Evolutionary conservation across 2,329 filamentous ascomycete genomes (phyloP).

Genomic region (Mycosphaerella sp.): DNA sequence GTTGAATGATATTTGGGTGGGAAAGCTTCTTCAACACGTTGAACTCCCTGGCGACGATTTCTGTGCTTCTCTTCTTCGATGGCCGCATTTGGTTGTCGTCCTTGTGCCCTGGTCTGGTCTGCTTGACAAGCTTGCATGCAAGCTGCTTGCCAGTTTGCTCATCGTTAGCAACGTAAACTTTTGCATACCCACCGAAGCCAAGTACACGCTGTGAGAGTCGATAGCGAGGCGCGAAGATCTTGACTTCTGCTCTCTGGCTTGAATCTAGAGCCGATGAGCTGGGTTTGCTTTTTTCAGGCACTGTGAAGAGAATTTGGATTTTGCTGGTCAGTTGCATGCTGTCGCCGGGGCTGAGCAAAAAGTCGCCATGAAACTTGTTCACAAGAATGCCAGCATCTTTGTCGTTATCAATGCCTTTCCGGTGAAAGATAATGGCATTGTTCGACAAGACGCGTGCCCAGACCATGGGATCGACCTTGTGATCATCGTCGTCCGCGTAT

Average conservation of each 20-base stretch:
- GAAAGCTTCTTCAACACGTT: constrained; percentile 47
- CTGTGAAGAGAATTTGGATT: constrained; percentile 29
- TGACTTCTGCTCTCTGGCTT: constrained; percentile 5
- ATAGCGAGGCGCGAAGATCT: constrained; percentile 44
- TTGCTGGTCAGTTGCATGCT: constrained; percentile 32
- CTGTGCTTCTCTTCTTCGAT: not conserved
- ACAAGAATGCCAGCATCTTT: constrained; percentile 28
- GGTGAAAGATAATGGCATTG: constrained; percentile 39
- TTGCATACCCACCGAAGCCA: constrained; percentile 50
- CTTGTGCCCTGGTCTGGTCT: constrained; percentile 33
- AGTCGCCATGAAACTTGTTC: constrained; percentile 30
- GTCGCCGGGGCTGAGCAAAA: constrained; percentile 43
- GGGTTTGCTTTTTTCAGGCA: not conserved
- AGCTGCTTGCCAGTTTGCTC: constrained; percentile 52
- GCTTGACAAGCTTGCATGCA: constrained; percentile 61
- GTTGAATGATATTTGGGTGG: constrained; percentile 55
- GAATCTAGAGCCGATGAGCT: constrained; percentile 1
- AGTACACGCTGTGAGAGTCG: constrained; percentile 46
- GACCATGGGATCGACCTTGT: constrained; percentile 40
- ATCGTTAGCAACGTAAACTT: constrained; percentile 52
- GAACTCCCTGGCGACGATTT: constrained; percentile 35
- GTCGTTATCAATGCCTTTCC: constrained; percentile 22
- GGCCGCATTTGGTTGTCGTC: not conserved
- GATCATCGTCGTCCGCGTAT: constrained; percentile 37
- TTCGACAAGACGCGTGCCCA: constrained; percentile 44